phyloP scores from a whole-genome alignment of 1,284 basidiomycete species.

The Coniferiporia sulphurascens region DNA sequence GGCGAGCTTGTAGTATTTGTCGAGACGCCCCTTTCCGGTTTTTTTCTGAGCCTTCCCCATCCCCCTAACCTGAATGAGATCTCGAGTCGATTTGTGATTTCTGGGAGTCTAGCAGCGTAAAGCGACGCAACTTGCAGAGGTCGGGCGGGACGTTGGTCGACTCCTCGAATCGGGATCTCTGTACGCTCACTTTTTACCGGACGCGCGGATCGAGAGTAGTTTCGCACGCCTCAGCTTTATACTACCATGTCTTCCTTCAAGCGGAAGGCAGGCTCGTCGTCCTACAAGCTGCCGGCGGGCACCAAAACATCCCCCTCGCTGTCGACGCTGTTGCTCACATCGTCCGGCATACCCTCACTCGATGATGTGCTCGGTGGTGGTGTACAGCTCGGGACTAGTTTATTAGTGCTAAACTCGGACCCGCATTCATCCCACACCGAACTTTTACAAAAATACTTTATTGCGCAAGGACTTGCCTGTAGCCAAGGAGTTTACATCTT shows the following conservation, averaged over 20 bases:
- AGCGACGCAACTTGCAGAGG: neutral
- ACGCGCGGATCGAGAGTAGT: neutral
- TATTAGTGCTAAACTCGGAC: slow-evolving; percentile 78
- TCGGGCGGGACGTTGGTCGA: neutral
- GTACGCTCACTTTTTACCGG: neutral
- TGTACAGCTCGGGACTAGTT: slow-evolving; percentile 75
- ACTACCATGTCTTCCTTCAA: slow-evolving; percentile 80
- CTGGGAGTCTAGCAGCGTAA: no score
- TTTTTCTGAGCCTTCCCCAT: slow-evolving; percentile 85
- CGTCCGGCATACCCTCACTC: slow-evolving; percentile 89
- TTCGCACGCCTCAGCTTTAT: neutral
- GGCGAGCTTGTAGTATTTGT: slow-evolving; percentile 94
- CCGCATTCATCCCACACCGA: slow-evolving; percentile 81
- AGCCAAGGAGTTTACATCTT: slow-evolving; percentile 69
- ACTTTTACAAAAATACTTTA: slow-evolving; percentile 83
- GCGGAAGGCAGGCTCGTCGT: slow-evolving; percentile 45
- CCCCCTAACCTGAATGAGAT: neutral
- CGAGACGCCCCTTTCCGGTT: slow-evolving; percentile 91
- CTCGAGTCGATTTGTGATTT: no score
- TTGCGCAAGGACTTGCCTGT: slow-evolving; percentile 78
- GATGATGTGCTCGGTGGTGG: slow-evolving; percentile 95
- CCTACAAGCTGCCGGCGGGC: slow-evolving; percentile 40
- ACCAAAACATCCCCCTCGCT: slow-evolving; percentile 64
- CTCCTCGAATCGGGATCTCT: no score
- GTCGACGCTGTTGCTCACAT: slow-evolving; percentile 60